Percentiles rank a stretch among this genome's conserved stretches.
Conservation (phyloP, 1,284 basidiomycete species). For the Ustilago crameri region DNA sequence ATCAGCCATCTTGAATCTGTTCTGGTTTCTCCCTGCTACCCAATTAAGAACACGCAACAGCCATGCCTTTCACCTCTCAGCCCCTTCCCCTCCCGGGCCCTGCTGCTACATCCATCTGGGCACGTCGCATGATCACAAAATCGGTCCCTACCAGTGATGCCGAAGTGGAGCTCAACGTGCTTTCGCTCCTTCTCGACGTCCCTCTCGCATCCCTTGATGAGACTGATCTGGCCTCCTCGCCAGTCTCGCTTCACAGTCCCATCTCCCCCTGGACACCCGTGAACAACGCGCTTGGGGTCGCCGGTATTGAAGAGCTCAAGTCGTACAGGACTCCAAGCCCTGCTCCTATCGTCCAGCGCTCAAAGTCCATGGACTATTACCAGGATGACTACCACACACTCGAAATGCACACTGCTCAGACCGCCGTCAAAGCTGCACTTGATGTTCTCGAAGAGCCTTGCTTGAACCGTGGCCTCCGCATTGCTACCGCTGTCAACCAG, state of each 20-base stretch:
- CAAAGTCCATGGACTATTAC: conserved; percentile 13
- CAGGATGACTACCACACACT: conserved; percentile 6
- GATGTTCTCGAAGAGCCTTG: conserved; percentile 33
- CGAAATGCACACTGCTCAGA: conserved; percentile 46
- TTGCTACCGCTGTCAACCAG: conserved; percentile 10
- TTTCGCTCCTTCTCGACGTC: conserved; percentile 36
- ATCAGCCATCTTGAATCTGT: conserved; percentile 4
- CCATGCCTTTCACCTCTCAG: conserved; percentile 21
- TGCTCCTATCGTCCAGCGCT: conserved; percentile 7
- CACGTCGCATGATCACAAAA: conserved; percentile 35
- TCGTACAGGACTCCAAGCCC: background rate
- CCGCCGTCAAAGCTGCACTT: conserved; percentile 40
- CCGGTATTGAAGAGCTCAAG: background rate
- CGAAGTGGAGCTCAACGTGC: conserved; percentile 43
- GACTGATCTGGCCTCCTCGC: conserved; percentile 1
- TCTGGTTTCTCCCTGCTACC: background rate
- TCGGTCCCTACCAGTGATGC: conserved; percentile 7
- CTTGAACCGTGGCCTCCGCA: conserved; percentile 11
- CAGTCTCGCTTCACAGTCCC: conserved; percentile 8
- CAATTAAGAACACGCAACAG: background rate
- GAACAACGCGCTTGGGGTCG: conserved; percentile 1
- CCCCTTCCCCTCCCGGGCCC: conserved; percentile 5
- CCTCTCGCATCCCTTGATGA: conserved; percentile 24
- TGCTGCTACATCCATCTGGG: conserved; percentile 32
- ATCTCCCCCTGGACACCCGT: conserved; percentile 13